Percentiles rank a stretch among this genome's conserved stretches.
These are phyloP conservation scores for Cnidoscolus chayamansa DNA, from an alignment of 441 rosid genomes.

Conservation along the genomic window DNA sequence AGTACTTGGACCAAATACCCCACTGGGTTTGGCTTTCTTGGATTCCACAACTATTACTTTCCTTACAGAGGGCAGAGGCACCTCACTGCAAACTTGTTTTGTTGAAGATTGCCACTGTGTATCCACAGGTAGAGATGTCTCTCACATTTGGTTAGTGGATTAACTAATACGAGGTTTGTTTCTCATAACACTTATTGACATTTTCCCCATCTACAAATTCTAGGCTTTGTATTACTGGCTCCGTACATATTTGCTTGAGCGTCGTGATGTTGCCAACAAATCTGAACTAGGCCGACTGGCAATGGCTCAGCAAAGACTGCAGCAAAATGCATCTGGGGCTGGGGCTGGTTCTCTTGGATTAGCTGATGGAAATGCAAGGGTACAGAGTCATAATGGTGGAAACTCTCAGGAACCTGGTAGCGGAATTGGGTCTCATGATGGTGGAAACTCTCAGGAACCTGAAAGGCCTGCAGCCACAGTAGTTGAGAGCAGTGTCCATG, in stretches of 20 bases:
- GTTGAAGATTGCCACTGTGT: constrained; percentile 77
- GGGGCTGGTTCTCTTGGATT: constrained; percentile 53
- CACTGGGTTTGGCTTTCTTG: constrained; percentile 99
- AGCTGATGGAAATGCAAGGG: constrained; percentile 52
- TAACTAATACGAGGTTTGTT: background rate
- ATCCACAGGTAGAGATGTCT: constrained; percentile 66
- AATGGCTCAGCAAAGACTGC: constrained; percentile 88
- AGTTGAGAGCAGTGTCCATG: constrained; percentile 55
- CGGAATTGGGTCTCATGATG: constrained; percentile 68
- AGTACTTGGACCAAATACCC: constrained; percentile 90
- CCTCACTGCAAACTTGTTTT: constrained; percentile 97
- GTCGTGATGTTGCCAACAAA: constrained; percentile 93
- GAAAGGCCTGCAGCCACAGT: constrained; percentile 56
- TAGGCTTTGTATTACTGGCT: constrained; percentile 99
- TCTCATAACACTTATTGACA: constrained; percentile 11
- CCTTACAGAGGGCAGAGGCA: constrained; percentile 96
- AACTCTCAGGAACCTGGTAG: constrained; percentile 68
- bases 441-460: constrained; percentile 72
- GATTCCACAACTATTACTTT: constrained; percentile 97
- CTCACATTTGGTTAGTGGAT: background rate
- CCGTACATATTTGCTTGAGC: constrained; percentile 94
- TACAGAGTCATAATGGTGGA: constrained; percentile 59
- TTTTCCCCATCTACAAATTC: constrained; percentile 20
- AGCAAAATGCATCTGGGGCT: constrained; percentile 58
- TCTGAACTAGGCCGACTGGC: constrained; percentile 72